A percentile compares a stretch with the other conserved stretches of the same genome.
Conservation (phyloP, 1,284 basidiomycete species). For the Ganoderma multipileum region DNA sequence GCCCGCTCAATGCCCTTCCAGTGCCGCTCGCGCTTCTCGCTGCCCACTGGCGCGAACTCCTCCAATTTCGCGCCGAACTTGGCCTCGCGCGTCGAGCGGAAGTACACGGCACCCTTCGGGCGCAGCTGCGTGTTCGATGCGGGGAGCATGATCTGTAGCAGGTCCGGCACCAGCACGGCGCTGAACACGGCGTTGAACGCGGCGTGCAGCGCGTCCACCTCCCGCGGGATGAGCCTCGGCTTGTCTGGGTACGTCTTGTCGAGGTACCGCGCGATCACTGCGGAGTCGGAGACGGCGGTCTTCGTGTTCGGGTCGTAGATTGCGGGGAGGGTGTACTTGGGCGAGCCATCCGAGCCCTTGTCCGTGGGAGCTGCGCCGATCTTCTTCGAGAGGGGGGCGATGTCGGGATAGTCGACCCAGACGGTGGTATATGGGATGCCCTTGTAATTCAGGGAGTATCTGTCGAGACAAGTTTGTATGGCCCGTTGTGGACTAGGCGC, state of each 20-base stretch:
- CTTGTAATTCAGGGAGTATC: slow-evolving; percentile 43
- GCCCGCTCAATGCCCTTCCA: slow-evolving; percentile 43
- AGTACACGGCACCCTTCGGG: slow-evolving; percentile 45
- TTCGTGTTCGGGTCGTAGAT: slow-evolving; percentile 38
- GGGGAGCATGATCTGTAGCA: slow-evolving; percentile 32
- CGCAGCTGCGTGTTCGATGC: slow-evolving; percentile 33
- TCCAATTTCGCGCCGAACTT: slow-evolving; percentile 44
- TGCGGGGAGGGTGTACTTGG: slow-evolving; percentile 42
- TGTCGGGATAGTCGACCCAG: slow-evolving; percentile 47
- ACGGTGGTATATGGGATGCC: slow-evolving; percentile 22
- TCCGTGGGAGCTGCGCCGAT: slow-evolving; percentile 38
- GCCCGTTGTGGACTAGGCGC: neutral
- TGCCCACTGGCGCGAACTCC: slow-evolving; percentile 40
- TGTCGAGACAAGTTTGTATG: slow-evolving; percentile 15
- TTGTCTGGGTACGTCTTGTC: slow-evolving; percentile 42
- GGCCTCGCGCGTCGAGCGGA: slow-evolving; percentile 44
- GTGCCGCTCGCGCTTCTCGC: slow-evolving; percentile 31
- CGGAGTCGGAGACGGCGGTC: slow-evolving; percentile 39
- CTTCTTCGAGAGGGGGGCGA: slow-evolving; percentile 37
- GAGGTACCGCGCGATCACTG: slow-evolving; percentile 41
- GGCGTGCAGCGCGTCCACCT: slow-evolving; percentile 12
- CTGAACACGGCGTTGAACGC: slow-evolving; percentile 39
- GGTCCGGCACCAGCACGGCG: neutral
- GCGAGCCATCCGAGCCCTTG: slow-evolving; percentile 31
- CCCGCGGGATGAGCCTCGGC: slow-evolving; percentile 39